Base-by-base conservation (phyloP, 1,284 basidiomycete genomes). In the Trametes hirsuta region DNA sequence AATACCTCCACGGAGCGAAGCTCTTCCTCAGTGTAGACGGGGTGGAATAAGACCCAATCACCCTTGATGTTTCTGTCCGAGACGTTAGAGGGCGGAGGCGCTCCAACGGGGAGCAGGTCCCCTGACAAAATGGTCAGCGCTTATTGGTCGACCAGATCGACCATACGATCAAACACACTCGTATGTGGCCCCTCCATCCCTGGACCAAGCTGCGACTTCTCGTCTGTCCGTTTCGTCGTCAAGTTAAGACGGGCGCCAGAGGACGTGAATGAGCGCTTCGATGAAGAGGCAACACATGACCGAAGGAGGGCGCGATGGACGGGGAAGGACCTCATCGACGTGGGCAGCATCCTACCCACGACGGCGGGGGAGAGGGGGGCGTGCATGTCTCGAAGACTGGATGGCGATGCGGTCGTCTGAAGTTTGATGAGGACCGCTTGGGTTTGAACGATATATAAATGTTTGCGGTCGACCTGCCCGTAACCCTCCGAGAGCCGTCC, bases 31-130 rank as follows among this genome's bases (percentile, higher is more conserved):
- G 86, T 81, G 71, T 94, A 94, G 0, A 93, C 92, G 0, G 91
- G 91, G 69, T 94, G 91, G 70, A 93, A 91, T 0, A 93, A 76
- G 9, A 93, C 88, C 89, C 91, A 94, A 69, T 91, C 90, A 2
- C 90, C 90, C 34, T 79, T 83, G 53, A 90, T 58, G 10, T 61
- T 60, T 12, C 57, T 46, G 21, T 57, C 64, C 2, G 47, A 41
- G 6, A 59, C 45, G 6, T 62, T 58, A 14, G 53, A 36, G 12
- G 35, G 46, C 37, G 52, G 22, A 37, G 53, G 21, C 44, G 50
- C 30, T 12, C 58, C 30, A 30, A 30, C 53, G 4, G 61, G 48
- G 3, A 57, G 51, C 5, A 66, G 30, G 45, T 67, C 69, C 61
- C 69, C 69, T 69, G 58, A 42, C 45, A 40, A 61, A 47, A 25